Evolutionary conservation across 2,329 filamentous ascomycete genomes (phyloP).

Genomic region (Amauroascus niger): DNA sequence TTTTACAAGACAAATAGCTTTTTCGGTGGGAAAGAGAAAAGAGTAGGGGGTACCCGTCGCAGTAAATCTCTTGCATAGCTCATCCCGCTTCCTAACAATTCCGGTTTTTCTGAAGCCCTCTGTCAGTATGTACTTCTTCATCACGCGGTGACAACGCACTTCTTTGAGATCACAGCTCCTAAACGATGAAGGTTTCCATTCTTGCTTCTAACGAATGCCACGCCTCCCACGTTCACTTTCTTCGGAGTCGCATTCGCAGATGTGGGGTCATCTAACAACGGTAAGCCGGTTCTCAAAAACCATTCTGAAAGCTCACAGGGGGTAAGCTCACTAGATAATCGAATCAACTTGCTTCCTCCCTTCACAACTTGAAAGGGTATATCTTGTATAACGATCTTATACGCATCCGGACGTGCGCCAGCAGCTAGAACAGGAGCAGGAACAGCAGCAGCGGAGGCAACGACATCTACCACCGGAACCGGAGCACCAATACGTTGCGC

Average conservation of each 20-base stretch:
- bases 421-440: too few species aligned
- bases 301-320: slow-evolving; percentile 3
- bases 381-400: slow-evolving; percentile 60
- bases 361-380: slow-evolving; percentile 64
- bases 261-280: slow-evolving; percentile 45
- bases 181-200: slow-evolving; percentile 76
- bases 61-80: slow-evolving; percentile 60
- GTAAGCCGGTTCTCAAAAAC: slow-evolving; percentile 40
- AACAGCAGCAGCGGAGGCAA: not conserved
- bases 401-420: slow-evolving; percentile 33
- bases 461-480: slow-evolving; percentile 13
- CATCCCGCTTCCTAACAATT: slow-evolving; percentile 56
- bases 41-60: slow-evolving; percentile 47
- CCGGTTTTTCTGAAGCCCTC: slow-evolving; percentile 33
- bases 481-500: slow-evolving; percentile 27
- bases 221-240: slow-evolving; percentile 59
- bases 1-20: slow-evolving; percentile 1
- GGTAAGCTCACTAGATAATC: slow-evolving; percentile 54
- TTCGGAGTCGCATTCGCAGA: slow-evolving; percentile 63
- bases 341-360: slow-evolving; percentile 73
- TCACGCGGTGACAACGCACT: slow-evolving; percentile 49
- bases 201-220: slow-evolving; percentile 76
- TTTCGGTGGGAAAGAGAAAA: slow-evolving; percentile 24
- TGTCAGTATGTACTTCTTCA: not conserved
- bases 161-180: slow-evolving; percentile 63